phyloP scores from a whole-genome alignment of 306 rosid genomes.

The Morella rubra region DNA sequence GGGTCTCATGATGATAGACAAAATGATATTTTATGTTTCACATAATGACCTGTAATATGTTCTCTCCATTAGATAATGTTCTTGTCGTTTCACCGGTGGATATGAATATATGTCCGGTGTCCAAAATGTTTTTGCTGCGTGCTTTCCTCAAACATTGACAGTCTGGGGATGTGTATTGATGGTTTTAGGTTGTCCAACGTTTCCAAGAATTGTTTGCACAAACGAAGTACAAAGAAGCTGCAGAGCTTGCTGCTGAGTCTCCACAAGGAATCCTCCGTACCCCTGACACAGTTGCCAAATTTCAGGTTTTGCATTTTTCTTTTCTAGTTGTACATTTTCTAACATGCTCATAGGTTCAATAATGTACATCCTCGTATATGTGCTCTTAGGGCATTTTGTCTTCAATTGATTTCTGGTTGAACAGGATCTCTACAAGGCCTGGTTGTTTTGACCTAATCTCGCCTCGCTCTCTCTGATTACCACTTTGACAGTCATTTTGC shows the following conservation, averaged over 20 bases:
- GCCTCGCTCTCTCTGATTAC: background rate
- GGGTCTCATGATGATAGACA: background rate
- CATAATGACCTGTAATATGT: background rate
- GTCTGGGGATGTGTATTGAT: conserved; percentile 26
- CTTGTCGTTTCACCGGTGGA: background rate
- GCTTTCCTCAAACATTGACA: conserved; percentile 19
- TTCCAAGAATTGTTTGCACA: conserved; percentile 99
- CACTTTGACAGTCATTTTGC: background rate
- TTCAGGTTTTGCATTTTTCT: conserved; percentile 61
- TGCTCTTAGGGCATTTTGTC: background rate
- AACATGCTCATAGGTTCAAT: background rate
- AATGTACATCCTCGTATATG: background rate
- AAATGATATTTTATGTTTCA: background rate
- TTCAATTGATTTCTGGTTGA: background rate
- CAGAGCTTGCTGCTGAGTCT: conserved; percentile 99
- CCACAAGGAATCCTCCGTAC: conserved; percentile 98
- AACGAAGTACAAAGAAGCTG: conserved; percentile 98
- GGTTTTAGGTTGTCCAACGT: conserved; percentile 89
- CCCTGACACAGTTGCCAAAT: conserved; percentile 97
- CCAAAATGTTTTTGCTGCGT: background rate
- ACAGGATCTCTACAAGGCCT: background rate
- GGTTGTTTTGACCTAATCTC: background rate
- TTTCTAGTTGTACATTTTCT: background rate
- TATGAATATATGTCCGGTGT: background rate
- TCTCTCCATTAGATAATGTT: background rate